phyloP scores from a whole-genome alignment of 176 grass and related monocot species.

The Triticum turgidum region DNA sequence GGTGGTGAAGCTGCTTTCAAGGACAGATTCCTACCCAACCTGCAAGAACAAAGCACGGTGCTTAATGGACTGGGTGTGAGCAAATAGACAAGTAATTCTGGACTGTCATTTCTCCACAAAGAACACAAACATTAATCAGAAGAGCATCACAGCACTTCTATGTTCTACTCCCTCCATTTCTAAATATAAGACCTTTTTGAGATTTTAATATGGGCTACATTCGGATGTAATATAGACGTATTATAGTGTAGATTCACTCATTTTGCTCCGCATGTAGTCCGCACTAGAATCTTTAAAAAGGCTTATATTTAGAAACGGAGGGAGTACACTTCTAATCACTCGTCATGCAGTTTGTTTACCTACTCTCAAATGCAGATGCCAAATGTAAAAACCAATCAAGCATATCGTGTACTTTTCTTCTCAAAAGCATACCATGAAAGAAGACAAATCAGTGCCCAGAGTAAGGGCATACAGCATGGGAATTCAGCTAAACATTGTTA shows the following conservation, averaged over 20 bases:
- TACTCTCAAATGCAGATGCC: neutral
- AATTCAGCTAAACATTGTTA: neutral
- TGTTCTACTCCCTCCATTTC: no score
- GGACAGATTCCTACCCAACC: constrained; percentile 69
- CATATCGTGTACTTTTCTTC: neutral
- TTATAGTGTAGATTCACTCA: no score
- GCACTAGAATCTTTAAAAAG: no score
- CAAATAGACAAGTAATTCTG: neutral
- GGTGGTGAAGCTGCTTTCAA: constrained; percentile 50
- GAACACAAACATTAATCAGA: no score
- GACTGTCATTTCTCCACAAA: neutral
- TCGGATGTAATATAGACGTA: no score
- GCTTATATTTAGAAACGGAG: no score
- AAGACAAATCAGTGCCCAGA: neutral
- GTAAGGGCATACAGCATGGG: neutral
- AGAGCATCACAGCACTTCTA: no score
- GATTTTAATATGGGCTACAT: no score
- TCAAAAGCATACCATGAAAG: neutral
- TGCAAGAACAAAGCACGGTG: constrained; percentile 25
- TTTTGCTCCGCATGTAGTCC: no score
- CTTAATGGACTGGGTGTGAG: neutral
- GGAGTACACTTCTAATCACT: no score
- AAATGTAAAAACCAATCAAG: neutral
- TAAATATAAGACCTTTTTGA: no score
- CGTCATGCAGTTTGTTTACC: no score